phyloP scores from a whole-genome alignment of 768 basidiomycete species.

The Tricholoma saponaceum region DNA sequence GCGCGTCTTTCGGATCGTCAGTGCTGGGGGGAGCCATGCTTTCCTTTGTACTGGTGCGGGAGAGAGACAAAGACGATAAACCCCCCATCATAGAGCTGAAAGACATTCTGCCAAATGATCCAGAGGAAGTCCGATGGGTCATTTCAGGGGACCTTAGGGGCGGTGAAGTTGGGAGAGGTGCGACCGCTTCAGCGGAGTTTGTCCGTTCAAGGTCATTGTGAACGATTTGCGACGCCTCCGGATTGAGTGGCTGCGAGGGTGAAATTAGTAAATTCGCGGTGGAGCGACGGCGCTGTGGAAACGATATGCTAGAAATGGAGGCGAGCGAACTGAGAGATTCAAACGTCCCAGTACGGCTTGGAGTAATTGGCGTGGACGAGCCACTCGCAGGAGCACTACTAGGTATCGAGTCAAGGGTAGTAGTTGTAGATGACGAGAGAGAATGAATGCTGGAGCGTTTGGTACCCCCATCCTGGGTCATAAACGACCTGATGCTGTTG shows the following conservation, averaged over 20 bases:
- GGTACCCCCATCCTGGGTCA: slow-evolving; percentile 22
- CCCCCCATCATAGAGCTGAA: slow-evolving; percentile 71
- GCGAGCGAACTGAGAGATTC: slow-evolving; percentile 25
- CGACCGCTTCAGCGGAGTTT: slow-evolving; percentile 23
- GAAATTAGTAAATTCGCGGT: slow-evolving; percentile 28
- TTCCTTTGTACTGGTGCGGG: slow-evolving; percentile 45
- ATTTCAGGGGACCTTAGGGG: slow-evolving; percentile 33
- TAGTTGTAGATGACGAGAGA: slow-evolving; percentile 7
- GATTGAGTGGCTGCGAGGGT: slow-evolving; percentile 36
- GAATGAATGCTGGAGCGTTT: slow-evolving; percentile 9
- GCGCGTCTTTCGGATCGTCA: slow-evolving; percentile 36
- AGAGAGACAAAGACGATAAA: slow-evolving; percentile 59
- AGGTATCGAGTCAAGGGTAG: slow-evolving; percentile 2
- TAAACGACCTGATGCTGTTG: slow-evolving; percentile 1
- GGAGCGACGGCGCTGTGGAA: slow-evolving; percentile 22
- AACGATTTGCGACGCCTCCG: slow-evolving; percentile 42
- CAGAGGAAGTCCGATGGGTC: slow-evolving; percentile 27
- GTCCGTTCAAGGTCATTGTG: slow-evolving; percentile 50
- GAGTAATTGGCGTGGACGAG: slow-evolving; percentile 17
- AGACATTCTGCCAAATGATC: slow-evolving; percentile 55
- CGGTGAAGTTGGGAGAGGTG: slow-evolving; percentile 9
- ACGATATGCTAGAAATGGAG: background rate
- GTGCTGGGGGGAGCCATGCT: slow-evolving; percentile 30
- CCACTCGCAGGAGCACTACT: slow-evolving; percentile 9
- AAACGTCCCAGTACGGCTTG: slow-evolving; percentile 24